These are phyloP conservation scores for Pichia sp. DNA, from an alignment of 1,139 yeast genomes.

Conservation along the genomic window DNA sequence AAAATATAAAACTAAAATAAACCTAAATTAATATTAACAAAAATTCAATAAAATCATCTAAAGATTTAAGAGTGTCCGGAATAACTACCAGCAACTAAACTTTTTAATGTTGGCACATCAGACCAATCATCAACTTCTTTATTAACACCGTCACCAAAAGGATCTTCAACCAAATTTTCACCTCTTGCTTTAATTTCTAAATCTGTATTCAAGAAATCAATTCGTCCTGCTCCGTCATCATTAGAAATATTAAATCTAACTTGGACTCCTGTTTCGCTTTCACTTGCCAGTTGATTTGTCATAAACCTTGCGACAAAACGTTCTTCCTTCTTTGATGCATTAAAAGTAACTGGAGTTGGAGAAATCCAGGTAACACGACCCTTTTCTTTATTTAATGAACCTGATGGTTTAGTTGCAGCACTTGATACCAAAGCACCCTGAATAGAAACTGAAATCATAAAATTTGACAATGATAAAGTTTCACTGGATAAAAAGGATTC, in stretches of 20 bases:
- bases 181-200: slow-evolving; percentile 17
- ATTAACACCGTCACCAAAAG: slow-evolving; percentile 22
- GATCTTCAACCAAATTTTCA: slow-evolving; percentile 26
- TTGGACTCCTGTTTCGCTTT: slow-evolving; percentile 66
- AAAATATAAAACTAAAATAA: background rate
- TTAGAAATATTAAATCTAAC: slow-evolving; percentile 48
- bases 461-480: slow-evolving; percentile 43
- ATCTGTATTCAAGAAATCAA: slow-evolving; percentile 17
- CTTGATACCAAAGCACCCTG: slow-evolving; percentile 45
- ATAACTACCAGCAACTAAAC: slow-evolving; percentile 31
- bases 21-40: background rate
- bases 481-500: slow-evolving; percentile 31
- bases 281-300: slow-evolving; percentile 56
- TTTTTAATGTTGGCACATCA: slow-evolving; percentile 28
- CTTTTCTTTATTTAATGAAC: slow-evolving; percentile 78
- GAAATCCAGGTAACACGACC: slow-evolving; percentile 82
- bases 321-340: slow-evolving; percentile 40
- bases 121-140: slow-evolving; percentile 22
- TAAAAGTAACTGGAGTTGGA: slow-evolving; percentile 41
- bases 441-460: slow-evolving; percentile 60
- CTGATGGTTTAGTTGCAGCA: slow-evolving; percentile 87
- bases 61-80: slow-evolving; percentile 28
- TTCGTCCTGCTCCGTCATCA: slow-evolving; percentile 21
- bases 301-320: slow-evolving; percentile 66
- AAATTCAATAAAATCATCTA: no score